Percentiles rank a stretch among this genome's conserved stretches.
phyloP scores from a whole-genome alignment of 129 eudicot species.

The Logfia minima region DNA sequence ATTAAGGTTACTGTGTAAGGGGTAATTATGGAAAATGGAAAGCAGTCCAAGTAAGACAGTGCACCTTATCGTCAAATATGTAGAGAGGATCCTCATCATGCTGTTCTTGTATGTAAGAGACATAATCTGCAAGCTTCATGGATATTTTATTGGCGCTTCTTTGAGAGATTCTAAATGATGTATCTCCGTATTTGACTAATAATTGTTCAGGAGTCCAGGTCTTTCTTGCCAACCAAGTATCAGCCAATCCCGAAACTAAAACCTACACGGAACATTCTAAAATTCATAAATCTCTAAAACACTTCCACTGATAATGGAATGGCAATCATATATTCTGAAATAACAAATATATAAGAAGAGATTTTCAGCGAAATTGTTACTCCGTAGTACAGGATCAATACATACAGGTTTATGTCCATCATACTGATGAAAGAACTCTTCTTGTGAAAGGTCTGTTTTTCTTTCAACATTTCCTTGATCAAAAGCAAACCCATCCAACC shows the following conservation, averaged over 20 bases:
- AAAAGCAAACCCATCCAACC: slow-evolving; percentile 73
- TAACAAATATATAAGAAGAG: not conserved
- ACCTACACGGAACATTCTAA: slow-evolving; percentile 41
- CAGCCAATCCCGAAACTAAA: slow-evolving; percentile 75
- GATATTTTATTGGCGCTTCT: slow-evolving; percentile 62
- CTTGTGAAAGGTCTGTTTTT: slow-evolving; percentile 52
- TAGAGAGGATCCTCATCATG: slow-evolving; percentile 99
- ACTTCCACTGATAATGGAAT: not conserved
- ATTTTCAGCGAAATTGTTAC: not conserved
- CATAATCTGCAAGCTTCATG: slow-evolving; percentile 78
- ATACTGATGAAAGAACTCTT: slow-evolving; percentile 57
- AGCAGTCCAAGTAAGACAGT: slow-evolving; percentile 5
- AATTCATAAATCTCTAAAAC: not conserved
- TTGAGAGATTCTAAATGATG: slow-evolving; percentile 76
- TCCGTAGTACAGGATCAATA: not conserved
- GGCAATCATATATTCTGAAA: not conserved
- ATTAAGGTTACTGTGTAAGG: slow-evolving; percentile 15
- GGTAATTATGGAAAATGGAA: slow-evolving; percentile 11
- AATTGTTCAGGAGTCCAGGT: slow-evolving; percentile 82
- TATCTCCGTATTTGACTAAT: slow-evolving; percentile 56
- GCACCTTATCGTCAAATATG: slow-evolving; percentile 86
- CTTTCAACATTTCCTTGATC: slow-evolving; percentile 92
- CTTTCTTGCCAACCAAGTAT: slow-evolving; percentile 77
- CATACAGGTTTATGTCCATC: slow-evolving; percentile 82
- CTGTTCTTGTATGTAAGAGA: slow-evolving; percentile 72